Base-by-base conservation (phyloP, 106 monocot genomes). In the Acorus gramineus region DNA sequence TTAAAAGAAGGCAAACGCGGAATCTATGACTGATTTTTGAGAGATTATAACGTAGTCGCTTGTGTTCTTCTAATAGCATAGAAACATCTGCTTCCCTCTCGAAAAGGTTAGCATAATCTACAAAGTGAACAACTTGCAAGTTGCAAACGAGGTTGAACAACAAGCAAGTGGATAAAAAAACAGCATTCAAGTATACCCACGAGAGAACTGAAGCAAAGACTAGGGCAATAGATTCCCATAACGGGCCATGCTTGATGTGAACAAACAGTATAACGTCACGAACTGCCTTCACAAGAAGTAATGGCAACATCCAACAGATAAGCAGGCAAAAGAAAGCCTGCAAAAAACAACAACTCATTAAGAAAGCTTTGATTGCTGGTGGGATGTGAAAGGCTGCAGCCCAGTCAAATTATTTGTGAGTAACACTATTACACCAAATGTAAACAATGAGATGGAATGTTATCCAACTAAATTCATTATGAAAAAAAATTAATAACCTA, bases 11-110 rank as follows among this genome's bases (percentile, higher is more conserved):
- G 69, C 80, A 90, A 51, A 76, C 66, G 4, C 90, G 77, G 66
- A 95, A 95, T 45, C 90, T 77, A 71, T 95, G 90, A 65, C 94
- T 95, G 62, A 90, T 95, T 77, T 86, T 90, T 4, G 84, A 90
- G 0, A 95, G 86, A 67, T 86, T 77, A 54, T 73, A 77, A 44
- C 90, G 81, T 5, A 95, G 66, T 44, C 81, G 81, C 7, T 61
- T 46, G 71, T 95, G 94, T 66, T 95, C 82, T 64, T 95, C 78
- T 53, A 95, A 12, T 69, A 69, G 82, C 8, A 69, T 6, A 14
- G 70, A 47, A 52, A 86, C 62, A 52, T 82, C 86, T 44, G 64
- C 28, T 66, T 85, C 81, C 59, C 51, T 76, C 69, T 86, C 80
- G 3, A 89, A 59, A n/a, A 82, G 75, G 69, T 72, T 80, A 42